Conservation (phyloP, 805 yeast genomes). For the Alloascoidea africana region DNA sequence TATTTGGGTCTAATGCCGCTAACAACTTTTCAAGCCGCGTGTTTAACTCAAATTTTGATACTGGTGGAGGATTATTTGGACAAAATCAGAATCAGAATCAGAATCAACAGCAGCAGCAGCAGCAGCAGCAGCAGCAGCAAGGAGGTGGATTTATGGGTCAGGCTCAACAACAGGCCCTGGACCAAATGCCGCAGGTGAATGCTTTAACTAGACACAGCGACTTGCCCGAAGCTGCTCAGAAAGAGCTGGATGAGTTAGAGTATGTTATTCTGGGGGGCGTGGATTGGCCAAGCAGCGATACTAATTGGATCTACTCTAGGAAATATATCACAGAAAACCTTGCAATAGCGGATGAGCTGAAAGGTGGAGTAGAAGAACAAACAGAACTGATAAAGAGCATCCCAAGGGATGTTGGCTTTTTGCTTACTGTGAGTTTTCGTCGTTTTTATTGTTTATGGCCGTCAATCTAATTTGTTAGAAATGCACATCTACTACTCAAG, state of each 20-base stretch:
- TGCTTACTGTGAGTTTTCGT: too few species aligned
- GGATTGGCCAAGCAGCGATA: too few species aligned
- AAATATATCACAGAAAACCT: conserved; percentile 37
- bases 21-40: conserved; percentile 7
- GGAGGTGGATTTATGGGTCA: conserved; percentile 1
- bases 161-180: conserved; percentile 13
- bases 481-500: conserved; percentile 32
- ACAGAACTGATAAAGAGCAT: conserved; percentile 31
- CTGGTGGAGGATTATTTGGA: conserved; percentile 11
- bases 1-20: conserved; percentile 14
- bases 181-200: conserved; percentile 12
- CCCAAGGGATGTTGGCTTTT: conserved; percentile 38
- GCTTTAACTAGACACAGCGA: conserved; percentile 43
- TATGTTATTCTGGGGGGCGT: too few species aligned
- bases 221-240: conserved; percentile 35
- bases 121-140: conserved; percentile 7
- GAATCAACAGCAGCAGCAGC: conserved; percentile 15
- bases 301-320: too few species aligned
- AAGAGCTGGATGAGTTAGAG: conserved; percentile 39
- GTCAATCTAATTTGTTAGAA: too few species aligned
- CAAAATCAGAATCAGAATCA: conserved; percentile 4
- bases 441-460: too few species aligned
- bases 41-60: conserved; percentile 4
- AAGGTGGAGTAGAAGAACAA: conserved; percentile 23
- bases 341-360: conserved; percentile 33